phyloP scores from a whole-genome alignment of 2,329 filamentous ascomycete species.

The Beauveria medogensis region DNA sequence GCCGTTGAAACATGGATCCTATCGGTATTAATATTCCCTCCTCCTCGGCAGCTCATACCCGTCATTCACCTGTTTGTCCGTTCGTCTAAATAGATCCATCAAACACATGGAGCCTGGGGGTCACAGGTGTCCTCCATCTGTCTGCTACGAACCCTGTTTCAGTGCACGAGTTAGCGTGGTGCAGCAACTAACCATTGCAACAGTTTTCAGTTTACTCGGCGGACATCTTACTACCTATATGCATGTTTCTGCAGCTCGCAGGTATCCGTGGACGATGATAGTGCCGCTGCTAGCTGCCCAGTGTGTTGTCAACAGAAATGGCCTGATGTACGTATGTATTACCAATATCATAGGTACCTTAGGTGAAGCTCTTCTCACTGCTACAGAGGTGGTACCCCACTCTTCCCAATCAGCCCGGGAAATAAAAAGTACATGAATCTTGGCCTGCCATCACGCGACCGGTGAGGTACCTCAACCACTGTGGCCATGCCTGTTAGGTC shows the following conservation, averaged over 20 bases:
- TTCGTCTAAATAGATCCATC: neutral
- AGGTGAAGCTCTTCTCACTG: neutral
- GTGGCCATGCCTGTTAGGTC: neutral
- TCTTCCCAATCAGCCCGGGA: too few relatives aligned
- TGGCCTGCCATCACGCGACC: neutral
- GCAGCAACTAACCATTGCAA: neutral
- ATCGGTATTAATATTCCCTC: neutral
- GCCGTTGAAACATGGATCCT: neutral
- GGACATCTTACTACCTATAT: neutral
- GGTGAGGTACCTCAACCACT: neutral
- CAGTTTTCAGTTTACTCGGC: neutral
- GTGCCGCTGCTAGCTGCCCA: neutral
- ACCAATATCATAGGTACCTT: neutral
- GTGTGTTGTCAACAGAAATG: neutral
- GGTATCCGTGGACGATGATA: neutral
- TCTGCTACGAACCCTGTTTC: slow-evolving; percentile 2
- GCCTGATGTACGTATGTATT: neutral
- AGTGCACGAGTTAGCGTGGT: neutral
- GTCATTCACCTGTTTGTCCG: neutral
- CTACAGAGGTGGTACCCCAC: too few relatives aligned
- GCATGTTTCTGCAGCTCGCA: neutral
- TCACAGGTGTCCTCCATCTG: neutral
- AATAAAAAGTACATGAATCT: neutral
- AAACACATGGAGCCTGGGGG: neutral
- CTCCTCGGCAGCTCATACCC: neutral